phyloP scores from a whole-genome alignment of 1,284 basidiomycete species.

The Schizophyllum amplum region DNA sequence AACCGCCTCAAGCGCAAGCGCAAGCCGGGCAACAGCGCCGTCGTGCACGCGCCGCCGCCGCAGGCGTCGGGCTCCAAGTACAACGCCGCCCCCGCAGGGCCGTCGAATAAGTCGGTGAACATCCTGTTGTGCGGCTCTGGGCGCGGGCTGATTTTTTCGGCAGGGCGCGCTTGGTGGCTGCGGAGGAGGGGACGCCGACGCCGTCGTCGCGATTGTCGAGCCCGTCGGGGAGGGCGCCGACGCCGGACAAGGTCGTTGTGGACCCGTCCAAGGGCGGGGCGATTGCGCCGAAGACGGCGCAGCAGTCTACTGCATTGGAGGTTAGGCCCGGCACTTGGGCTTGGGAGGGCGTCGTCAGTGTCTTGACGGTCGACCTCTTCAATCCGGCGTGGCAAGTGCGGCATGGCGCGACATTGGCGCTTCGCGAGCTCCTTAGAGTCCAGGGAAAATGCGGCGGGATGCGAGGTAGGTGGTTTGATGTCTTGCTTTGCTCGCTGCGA shows the following conservation, averaged over 20 bases:
- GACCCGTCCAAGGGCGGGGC: constrained; percentile 78
- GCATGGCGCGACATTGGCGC: constrained; percentile 89
- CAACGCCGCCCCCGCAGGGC: constrained; percentile 50
- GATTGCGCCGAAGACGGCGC: constrained; percentile 64
- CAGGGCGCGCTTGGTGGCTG: constrained; percentile 61
- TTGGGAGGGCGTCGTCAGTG: constrained; percentile 80
- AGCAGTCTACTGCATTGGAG: constrained; percentile 66
- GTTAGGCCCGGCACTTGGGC: constrained; percentile 76
- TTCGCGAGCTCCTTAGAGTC: constrained; percentile 83
- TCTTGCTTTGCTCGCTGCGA: background rate
- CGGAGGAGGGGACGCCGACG: constrained; percentile 37
- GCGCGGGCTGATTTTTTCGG: background rate
- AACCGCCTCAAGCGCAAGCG: constrained; percentile 92
- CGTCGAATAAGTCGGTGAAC: constrained; percentile 48
- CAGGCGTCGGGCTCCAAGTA: constrained; percentile 39
- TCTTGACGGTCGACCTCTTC: constrained; percentile 82
- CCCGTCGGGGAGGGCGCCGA: constrained; percentile 33
- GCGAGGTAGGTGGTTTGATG: constrained; percentile 39
- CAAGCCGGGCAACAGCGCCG: constrained; percentile 75
- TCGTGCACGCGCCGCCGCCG: constrained; percentile 61
- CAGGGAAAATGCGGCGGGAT: constrained; percentile 84
- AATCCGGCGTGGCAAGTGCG: constrained; percentile 89
- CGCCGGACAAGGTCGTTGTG: constrained; percentile 57
- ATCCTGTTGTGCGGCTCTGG: no score
- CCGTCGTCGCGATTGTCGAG: constrained; percentile 43